Base-by-base conservation (phyloP, 306 rosid genomes). In the Cicer bijugum region DNA sequence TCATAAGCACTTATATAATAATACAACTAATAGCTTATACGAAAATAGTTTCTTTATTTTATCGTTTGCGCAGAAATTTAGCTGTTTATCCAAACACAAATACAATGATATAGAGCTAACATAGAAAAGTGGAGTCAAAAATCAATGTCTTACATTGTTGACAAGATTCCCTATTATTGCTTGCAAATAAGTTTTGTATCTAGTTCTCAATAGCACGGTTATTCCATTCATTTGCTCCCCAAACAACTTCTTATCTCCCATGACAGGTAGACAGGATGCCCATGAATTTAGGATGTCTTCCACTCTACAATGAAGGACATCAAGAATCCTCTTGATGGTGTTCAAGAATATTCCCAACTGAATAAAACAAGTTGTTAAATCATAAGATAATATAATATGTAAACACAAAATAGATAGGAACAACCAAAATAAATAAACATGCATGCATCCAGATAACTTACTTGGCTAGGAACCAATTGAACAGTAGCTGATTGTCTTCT, bases 191-290 rank as follows among this genome's bases (percentile, higher is more conserved):
- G 83, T 94, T 77, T 94, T 94, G 86, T 94, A 94, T 78, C 90
- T 94, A 38, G 98, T 94, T 84, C 95, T 87, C 79, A 94, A 75
- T 53, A 91, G 88, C 67, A 94, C 98, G 4, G 98, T 91, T 48
- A 89, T 85, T 74, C 85, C 96, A 53, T 89, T 94, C 90, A 94
- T 89, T 71, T 94, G 97, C 83, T 94, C 98, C 60, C 97, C 97
- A 23, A 91, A 89, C 45, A 45, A 74, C 80, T 87, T 91, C 79
- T 88, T 94, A 52, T 91, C 97, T 48, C 83, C 98, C 84, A 87
- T 79, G 33, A 75, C 85, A 33, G 98, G 97, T 66, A 91, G 78
- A 76, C 77, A 90, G 45, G 97, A 86, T 28, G 97, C 92, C 98
- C 98, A 94, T 19, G 96, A 83, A 89, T 87, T 91, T 51, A 94